phyloP scores from a whole-genome alignment of 345 rosid species.

The Salix purpurea region DNA sequence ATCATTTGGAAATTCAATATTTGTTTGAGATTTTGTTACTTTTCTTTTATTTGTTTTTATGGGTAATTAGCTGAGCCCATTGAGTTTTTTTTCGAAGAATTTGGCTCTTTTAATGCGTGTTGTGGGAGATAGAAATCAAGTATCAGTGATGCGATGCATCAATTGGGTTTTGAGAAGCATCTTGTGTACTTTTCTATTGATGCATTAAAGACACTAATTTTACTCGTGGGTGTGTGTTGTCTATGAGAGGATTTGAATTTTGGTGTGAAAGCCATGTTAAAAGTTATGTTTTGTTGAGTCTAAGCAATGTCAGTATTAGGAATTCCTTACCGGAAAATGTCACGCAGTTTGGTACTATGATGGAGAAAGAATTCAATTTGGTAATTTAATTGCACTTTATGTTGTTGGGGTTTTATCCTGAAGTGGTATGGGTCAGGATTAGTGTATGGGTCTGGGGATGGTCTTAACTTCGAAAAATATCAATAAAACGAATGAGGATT shows the following conservation, averaged over 20 bases:
- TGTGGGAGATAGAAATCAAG: neutral
- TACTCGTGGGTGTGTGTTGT: neutral
- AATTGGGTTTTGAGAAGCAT: neutral
- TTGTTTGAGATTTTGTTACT: neutral
- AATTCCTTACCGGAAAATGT: neutral
- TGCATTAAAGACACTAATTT: neutral
- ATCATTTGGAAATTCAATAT: neutral
- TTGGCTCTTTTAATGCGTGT: neutral
- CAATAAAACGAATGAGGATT: neutral
- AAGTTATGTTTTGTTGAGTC: neutral
- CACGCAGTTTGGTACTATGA: neutral
- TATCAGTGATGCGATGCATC: neutral
- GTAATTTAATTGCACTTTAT: neutral
- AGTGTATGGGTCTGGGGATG: neutral
- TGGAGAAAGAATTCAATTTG: neutral
- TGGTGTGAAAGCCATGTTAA: neutral
- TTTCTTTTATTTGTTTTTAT: neutral
- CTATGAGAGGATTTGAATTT: neutral
- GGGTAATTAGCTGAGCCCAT: too few relatives aligned
- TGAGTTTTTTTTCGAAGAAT: neutral
- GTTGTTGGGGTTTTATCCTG: neutral
- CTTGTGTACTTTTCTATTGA: neutral
- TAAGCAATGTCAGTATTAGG: neutral
- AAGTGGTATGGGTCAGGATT: neutral
- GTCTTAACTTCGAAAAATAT: neutral